Percentiles rank a stretch among this genome's conserved stretches.
phyloP scores from a whole-genome alignment of 305 asterid genomes.

The Fraxinus sp. region DNA sequence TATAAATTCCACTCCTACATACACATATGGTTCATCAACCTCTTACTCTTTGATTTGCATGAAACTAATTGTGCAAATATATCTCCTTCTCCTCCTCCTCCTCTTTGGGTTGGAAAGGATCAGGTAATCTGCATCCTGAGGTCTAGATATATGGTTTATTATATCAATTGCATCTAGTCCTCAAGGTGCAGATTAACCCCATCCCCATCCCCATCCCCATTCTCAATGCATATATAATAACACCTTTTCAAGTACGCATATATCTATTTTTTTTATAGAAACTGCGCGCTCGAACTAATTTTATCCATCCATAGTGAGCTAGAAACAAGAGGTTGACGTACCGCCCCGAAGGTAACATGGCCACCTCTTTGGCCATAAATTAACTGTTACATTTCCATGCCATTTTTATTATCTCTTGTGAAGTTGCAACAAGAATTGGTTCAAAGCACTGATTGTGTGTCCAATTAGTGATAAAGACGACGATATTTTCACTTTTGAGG shows the following conservation, averaged over 20 bases:
- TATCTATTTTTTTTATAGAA: neutral
- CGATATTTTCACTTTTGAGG: neutral
- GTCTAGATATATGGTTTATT: conserved; percentile 36
- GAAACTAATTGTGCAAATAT: neutral
- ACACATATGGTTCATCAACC: conserved; percentile 8
- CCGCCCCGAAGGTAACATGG: conserved; percentile 18
- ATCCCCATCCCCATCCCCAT: neutral
- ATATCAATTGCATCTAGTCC: conserved; percentile 38
- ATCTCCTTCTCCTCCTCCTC: neutral
- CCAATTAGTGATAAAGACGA: neutral
- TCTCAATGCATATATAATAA: conserved; percentile 15
- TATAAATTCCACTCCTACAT: conserved; percentile 28
- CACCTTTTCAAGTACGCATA: neutral
- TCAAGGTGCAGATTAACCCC: conserved; percentile 68
- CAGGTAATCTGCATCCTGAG: conserved; percentile 62
- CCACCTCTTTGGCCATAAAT: neutral
- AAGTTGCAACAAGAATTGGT: neutral
- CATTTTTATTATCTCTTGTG: neutral
- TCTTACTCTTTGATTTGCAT: neutral
- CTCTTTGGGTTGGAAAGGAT: conserved; percentile 29
- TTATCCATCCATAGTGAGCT: conserved; percentile 15
- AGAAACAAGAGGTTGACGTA: neutral
- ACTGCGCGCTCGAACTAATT: neutral
- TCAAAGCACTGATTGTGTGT: neutral
- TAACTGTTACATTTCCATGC: neutral